phyloP scores from a whole-genome alignment of 352 stramenopile species.

The Phytopythium boreale region DNA sequence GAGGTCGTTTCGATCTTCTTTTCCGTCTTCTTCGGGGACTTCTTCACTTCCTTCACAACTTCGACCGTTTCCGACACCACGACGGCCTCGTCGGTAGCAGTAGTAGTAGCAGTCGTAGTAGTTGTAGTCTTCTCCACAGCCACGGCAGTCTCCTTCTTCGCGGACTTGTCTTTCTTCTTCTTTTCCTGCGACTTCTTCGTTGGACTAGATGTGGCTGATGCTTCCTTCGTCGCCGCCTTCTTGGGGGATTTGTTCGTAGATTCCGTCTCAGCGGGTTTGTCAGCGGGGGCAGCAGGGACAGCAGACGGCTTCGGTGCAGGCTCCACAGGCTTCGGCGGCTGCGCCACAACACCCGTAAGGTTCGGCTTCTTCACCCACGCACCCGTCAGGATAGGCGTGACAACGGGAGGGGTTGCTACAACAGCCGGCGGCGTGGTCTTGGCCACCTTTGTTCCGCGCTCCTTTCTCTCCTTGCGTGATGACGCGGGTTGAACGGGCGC shows the following conservation, averaged over 20 bases:
- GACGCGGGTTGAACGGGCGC: constrained; percentile 25
- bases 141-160: constrained; percentile 12
- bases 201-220: constrained; percentile 20
- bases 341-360: constrained; percentile 32
- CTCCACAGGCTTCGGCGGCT: constrained; percentile 22
- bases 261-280: constrained; percentile 3
- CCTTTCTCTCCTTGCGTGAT: constrained; percentile 42
- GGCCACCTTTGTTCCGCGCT: constrained; percentile 27
- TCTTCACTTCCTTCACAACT: constrained; percentile 26
- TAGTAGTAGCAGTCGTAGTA: constrained; percentile 4
- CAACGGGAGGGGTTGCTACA: constrained; percentile 37
- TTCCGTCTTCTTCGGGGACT: constrained; percentile 26
- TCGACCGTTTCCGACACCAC: constrained; percentile 23
- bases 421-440: constrained; percentile 35
- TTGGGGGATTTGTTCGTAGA: not conserved
- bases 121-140: not conserved
- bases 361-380: constrained; percentile 78
- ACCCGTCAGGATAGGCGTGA: constrained; percentile 55
- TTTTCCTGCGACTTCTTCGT: constrained; percentile 46
- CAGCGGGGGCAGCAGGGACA: not conserved
- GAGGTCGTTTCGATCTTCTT: constrained; percentile 15
- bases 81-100: constrained; percentile 8
- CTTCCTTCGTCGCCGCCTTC: not conserved
- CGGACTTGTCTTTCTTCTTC: constrained; percentile 37
- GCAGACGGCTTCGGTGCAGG: not conserved